Conservation (phyloP, 768 basidiomycete species). For the Lanmaoa rubissima region DNA sequence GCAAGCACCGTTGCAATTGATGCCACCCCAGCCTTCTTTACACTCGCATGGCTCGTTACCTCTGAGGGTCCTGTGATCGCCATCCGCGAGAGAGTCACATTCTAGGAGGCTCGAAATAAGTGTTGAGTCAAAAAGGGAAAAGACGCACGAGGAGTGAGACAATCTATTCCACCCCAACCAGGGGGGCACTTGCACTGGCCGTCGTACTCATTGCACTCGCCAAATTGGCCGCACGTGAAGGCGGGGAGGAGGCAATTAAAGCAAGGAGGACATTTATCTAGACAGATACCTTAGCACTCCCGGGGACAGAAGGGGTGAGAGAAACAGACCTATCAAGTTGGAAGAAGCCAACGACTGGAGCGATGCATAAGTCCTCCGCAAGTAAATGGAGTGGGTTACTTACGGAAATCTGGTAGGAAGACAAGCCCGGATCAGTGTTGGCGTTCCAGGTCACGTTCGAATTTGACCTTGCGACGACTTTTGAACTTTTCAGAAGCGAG, state of each 20-base stretch:
- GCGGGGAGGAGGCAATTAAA: conserved; percentile 95
- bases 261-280: conserved; percentile 77
- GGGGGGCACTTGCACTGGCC: conserved; percentile 96
- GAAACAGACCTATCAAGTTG: conserved; percentile 14
- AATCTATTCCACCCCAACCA: conserved; percentile 98
- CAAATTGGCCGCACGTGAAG: conserved; percentile 91
- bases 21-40: conserved; percentile 92
- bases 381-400: conserved; percentile 3
- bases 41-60: conserved; percentile 81
- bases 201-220: conserved; percentile 85
- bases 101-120: conserved; percentile 44
- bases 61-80: conserved; percentile 77
- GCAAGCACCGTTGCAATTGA: conserved; percentile 91
- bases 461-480: conserved; percentile 1
- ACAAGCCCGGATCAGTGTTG: conserved; percentile 13
- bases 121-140: conserved; percentile 4
- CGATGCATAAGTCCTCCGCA: conserved; percentile 11
- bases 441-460: conserved; percentile 19
- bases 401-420: conserved; percentile 28
- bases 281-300: neutral
- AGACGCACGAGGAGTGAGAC: conserved; percentile 81
- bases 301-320: too few species aligned
- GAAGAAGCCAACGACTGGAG: conserved; percentile 23
- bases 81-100: conserved; percentile 92
- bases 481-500: conserved; percentile 1